Evolutionary conservation across 352 stramenopile genomes (phyloP).

Genomic region (Pythium volutum): DNA sequence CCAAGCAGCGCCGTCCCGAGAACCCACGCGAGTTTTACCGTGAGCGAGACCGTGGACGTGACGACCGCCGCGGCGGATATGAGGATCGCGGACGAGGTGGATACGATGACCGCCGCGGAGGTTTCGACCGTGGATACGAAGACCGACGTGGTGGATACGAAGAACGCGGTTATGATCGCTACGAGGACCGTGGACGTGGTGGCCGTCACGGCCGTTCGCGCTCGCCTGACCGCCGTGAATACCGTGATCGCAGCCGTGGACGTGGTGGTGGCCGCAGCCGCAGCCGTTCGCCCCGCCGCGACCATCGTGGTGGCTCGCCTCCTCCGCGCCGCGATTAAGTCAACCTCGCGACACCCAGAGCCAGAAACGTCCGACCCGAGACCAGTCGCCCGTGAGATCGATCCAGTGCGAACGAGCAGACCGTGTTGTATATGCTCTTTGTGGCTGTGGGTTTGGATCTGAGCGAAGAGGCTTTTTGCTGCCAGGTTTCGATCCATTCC

Average conservation of each 20-base stretch:
- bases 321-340: conserved; percentile 51
- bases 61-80: conserved; percentile 22
- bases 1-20: conserved; percentile 71
- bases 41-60: conserved; percentile 25
- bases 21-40: conserved; percentile 76
- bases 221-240: conserved; percentile 27
- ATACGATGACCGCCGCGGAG: conserved; percentile 29
- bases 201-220: conserved; percentile 20
- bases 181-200: conserved; percentile 29
- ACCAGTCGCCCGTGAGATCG: neutral
- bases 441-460: conserved; percentile 5
- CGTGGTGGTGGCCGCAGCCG: conserved; percentile 45
- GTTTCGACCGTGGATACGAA: conserved; percentile 28
- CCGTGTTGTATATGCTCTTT: conserved; percentile 13
- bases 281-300: conserved; percentile 44
- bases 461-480: neutral
- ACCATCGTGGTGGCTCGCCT: conserved; percentile 29
- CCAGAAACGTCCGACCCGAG: neutral
- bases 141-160: conserved; percentile 27
- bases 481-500: neutral
- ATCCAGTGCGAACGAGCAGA: conserved; percentile 12
- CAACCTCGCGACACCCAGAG: neutral
- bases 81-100: conserved; percentile 27
- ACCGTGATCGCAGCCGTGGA: conserved; percentile 39
- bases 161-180: conserved; percentile 24